Evolutionary conservation across 257 asterid genomes (phyloP).

Genomic region (Marsdenia floribunda): DNA sequence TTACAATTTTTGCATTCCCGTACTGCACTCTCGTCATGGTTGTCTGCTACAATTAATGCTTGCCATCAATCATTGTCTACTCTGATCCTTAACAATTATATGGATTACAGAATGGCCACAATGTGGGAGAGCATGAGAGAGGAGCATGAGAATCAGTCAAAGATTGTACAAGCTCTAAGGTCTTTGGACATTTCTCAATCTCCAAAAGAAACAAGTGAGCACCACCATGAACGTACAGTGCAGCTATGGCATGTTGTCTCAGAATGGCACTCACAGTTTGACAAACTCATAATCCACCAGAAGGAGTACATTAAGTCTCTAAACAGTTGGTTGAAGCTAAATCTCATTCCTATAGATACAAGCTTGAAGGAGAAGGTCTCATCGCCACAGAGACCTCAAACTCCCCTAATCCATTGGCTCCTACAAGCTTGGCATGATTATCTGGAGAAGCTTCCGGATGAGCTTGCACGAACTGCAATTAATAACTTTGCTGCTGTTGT

Average conservation of each 20-base stretch:
- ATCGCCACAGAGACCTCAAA: conserved; percentile 65
- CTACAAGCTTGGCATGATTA: conserved; percentile 67
- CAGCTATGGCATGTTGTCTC: conserved; percentile 73
- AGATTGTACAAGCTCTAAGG: conserved; percentile 52
- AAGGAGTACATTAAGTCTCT: conserved; percentile 65
- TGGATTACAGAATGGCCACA: conserved; percentile 64
- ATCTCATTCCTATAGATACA: conserved; percentile 78
- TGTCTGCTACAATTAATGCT: neutral
- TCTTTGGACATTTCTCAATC: conserved; percentile 58
- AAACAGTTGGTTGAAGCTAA: conserved; percentile 70
- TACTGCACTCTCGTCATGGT: neutral
- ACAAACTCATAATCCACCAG: conserved; percentile 62
- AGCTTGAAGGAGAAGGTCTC: conserved; percentile 71
- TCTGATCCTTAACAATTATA: conserved; percentile 1
- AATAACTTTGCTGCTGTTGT: conserved; percentile 66
- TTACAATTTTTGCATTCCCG: neutral
- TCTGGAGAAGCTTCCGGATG: conserved; percentile 76
- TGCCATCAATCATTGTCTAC: neutral
- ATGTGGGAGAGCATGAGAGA: conserved; percentile 88
- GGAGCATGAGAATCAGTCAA: conserved; percentile 60
- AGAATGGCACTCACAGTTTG: conserved; percentile 70
- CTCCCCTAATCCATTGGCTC: conserved; percentile 60
- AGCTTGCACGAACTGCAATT: conserved; percentile 62
- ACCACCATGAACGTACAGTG: conserved; percentile 76
- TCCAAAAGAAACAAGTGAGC: conserved; percentile 80